Evolutionary conservation across 2,329 filamentous ascomycete species (phyloP), one percentile per base, ranked within the genome.

Genomic region (Penicillium sp.): DNA sequence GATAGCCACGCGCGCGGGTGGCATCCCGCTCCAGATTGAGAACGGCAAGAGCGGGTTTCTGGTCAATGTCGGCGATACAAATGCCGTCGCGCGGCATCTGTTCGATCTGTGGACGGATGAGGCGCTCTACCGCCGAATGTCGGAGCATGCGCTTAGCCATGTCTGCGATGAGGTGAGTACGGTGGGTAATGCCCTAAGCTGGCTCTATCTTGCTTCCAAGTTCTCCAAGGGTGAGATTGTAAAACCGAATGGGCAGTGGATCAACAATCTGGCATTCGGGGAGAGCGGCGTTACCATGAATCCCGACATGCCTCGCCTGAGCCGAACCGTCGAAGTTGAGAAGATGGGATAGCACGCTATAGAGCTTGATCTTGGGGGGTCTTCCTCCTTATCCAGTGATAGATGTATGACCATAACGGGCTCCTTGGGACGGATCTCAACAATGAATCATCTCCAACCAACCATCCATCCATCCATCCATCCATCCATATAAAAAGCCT

Each of bases 91-190:
- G 0, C 76, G 81, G 47, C 83, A 91, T 66, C 78, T 93, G 33
- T 78, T 87, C 62, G 75, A 87, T 2, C 80, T 94, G 2, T 91
- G 88, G 75, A 87, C 82, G 0, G 81, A 93, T 64, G 70, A 84
- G 2, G 81, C 83, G 18, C 79, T 91, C 19, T 90, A 91, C 73
- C 74, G 83, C 52, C 80, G 79, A 58, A 91, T 92, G 87, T 85
- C 84, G 65, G 65, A 81, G 7, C 88, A 84, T 63, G 90, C 90
- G 0, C 78, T 77, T 39, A 79, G 74, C 0, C 85, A 89, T 60
- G 89, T 95, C 14, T 91, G 87, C 60, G 91, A 95, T 69, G 91
- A 95, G 72, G 89, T 94, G 1, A 86, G 88, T 60, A 95, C 91
- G 0, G 89, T 92, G 1, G 91, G 91, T 0, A 93, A 93, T 72